These are phyloP conservation scores for Phialophora verrucosa DNA, from an alignment of 2,329 filamentous ascomycete genomes.

Conservation along the genomic window DNA sequence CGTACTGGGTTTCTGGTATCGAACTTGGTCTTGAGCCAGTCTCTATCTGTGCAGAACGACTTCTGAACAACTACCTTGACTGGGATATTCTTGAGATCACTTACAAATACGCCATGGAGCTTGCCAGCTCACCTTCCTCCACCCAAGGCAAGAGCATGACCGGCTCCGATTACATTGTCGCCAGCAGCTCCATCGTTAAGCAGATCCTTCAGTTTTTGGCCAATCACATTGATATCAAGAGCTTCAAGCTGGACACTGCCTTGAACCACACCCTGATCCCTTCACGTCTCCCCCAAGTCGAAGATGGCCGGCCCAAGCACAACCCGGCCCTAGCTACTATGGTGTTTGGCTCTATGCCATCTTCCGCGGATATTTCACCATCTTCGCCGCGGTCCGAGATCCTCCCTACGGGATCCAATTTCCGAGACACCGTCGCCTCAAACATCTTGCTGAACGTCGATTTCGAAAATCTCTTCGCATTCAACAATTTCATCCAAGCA, in stretches of 20 bases:
- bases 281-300: conserved; percentile 33
- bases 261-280: conserved; percentile 21
- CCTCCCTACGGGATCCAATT: conserved; percentile 9
- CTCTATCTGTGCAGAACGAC: conserved; percentile 32
- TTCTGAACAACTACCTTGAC: conserved; percentile 33
- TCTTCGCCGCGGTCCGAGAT: conserved; percentile 26
- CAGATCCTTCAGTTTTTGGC: conserved; percentile 32
- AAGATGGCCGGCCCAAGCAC: conserved; percentile 31
- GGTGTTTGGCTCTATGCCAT: conserved; percentile 40
- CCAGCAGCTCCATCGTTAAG: conserved; percentile 29
- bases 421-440: conserved; percentile 31
- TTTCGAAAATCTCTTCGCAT: conserved; percentile 34
- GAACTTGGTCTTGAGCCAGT: conserved; percentile 37
- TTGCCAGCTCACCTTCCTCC: conserved; percentile 26
- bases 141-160: conserved; percentile 31
- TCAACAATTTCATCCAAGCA: conserved; percentile 29
- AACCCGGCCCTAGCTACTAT: conserved; percentile 39
- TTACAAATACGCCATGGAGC: conserved; percentile 33
- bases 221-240: conserved; percentile 29
- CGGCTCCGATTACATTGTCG: conserved; percentile 29
- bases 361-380: conserved; percentile 31
- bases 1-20: conserved; percentile 39
- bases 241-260: conserved; percentile 32
- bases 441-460: conserved; percentile 39
- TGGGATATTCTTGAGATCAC: conserved; percentile 38